Conservation (phyloP, 805 yeast genomes). For the Grigorovia yakushimaensis region DNA sequence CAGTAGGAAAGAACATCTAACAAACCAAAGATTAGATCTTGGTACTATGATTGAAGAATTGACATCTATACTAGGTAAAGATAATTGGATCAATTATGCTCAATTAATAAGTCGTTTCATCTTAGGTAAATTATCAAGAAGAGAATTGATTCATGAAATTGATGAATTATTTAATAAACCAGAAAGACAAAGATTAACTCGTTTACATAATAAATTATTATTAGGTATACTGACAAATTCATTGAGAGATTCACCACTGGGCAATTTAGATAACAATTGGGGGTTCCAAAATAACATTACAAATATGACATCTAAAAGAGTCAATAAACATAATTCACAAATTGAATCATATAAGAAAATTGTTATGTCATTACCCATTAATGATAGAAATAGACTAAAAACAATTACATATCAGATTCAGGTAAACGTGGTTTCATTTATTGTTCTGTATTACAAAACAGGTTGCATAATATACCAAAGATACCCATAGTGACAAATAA, state of each 20-base stretch:
- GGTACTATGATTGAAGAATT: constrained; percentile 61
- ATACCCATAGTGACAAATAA: constrained; percentile 54
- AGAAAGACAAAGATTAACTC: constrained; percentile 14
- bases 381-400: constrained; percentile 79
- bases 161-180: constrained; percentile 38
- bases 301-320: constrained; percentile 30
- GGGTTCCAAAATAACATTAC: constrained; percentile 41
- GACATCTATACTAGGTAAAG: constrained; percentile 59
- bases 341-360: constrained; percentile 76
- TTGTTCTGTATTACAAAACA: constrained; percentile 56
- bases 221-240: constrained; percentile 80
- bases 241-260: constrained; percentile 64
- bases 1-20: neutral
- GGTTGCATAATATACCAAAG: constrained; percentile 56
- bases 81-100: constrained; percentile 77
- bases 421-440: constrained; percentile 69
- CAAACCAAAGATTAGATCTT: constrained; percentile 41
- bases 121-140: constrained; percentile 67
- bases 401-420: constrained; percentile 71
- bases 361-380: constrained; percentile 73
- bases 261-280: constrained; percentile 51
- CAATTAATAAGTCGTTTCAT: constrained; percentile 66
- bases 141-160: constrained; percentile 56
- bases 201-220: constrained; percentile 71
- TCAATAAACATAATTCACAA: constrained; percentile 50